phyloP scores from a whole-genome alignment of 1,284 basidiomycete genomes.

The Puccinia coronata region DNA sequence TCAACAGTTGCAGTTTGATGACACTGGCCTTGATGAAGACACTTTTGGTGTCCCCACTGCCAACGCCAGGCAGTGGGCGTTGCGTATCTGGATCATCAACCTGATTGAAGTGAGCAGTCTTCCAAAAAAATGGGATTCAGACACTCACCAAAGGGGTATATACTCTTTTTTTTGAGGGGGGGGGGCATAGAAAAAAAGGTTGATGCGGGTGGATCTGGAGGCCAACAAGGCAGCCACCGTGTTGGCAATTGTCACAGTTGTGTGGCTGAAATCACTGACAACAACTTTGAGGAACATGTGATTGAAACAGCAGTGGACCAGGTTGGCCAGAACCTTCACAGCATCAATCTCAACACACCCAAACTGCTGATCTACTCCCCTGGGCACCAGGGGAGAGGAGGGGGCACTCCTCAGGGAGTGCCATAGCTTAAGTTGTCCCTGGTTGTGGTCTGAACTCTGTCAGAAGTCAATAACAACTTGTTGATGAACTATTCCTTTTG shows the following conservation, averaged over 20 bases:
- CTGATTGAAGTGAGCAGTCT: conserved; percentile 66
- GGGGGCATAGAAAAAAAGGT: conserved; percentile 63
- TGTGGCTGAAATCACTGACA: conserved; percentile 87
- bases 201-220: conserved; percentile 75
- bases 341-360: conserved; percentile 74
- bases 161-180: no score
- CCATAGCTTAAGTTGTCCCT: no score
- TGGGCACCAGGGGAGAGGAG: no score
- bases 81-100: conserved; percentile 86
- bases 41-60: conserved; percentile 83
- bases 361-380: conserved; percentile 75
- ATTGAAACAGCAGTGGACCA: conserved; percentile 76
- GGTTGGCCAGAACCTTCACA: conserved; percentile 91
- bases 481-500: no score
- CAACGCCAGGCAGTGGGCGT: conserved; percentile 88
- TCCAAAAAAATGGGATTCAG: neutral
- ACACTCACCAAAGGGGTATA: no score
- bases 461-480: no score
- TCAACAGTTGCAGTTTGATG: conserved; percentile 29
- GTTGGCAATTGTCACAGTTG: conserved; percentile 80
- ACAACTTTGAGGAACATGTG: conserved; percentile 96
- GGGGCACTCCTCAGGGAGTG: no score
- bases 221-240: conserved; percentile 96
- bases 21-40: conserved; percentile 60
- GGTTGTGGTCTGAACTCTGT: no score